Conservation (phyloP, 768 basidiomycete species). For the Lanmaoa pseudosensibilis region DNA sequence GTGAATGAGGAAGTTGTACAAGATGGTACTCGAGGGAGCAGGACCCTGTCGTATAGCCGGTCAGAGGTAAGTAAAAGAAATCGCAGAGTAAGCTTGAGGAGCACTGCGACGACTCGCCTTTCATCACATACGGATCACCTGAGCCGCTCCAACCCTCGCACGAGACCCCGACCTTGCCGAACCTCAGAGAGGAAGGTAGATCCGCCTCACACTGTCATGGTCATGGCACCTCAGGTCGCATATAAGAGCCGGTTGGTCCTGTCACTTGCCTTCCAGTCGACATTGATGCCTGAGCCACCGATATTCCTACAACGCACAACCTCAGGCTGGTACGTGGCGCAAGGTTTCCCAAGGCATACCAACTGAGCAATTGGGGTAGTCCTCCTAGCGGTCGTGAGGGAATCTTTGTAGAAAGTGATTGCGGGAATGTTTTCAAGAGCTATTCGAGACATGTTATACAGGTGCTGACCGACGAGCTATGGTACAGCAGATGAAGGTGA, state of each 20-base stretch:
- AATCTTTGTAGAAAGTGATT: conserved; percentile 75
- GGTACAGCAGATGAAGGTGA: neutral
- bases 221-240: conserved; percentile 8
- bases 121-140: conserved; percentile 82
- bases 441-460: conserved; percentile 58
- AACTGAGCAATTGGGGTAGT: conserved; percentile 74
- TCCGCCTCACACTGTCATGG: conserved; percentile 81
- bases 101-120: conserved; percentile 50
- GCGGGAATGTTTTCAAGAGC: conserved; percentile 71
- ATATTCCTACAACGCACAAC: conserved; percentile 82
- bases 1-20: conserved; percentile 56
- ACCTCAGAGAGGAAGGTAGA: conserved; percentile 75
- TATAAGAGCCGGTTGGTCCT: neutral
- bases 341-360: conserved; percentile 76
- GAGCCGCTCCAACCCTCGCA: conserved; percentile 90
- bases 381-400: conserved; percentile 64
- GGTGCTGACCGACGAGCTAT: neutral
- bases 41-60: conserved; percentile 54
- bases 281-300: conserved; percentile 73
- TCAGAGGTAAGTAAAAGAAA: neutral
- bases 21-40: conserved; percentile 86
- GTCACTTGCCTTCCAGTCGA: conserved; percentile 83
- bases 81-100: neutral
- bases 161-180: conserved; percentile 82
- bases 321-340: conserved; percentile 75